Evolutionary conservation across 371 early-diverging fungal genomes (phyloP), one percentile per base, ranked within the genome.

Genomic region (Apophysomyces variabilis): DNA sequence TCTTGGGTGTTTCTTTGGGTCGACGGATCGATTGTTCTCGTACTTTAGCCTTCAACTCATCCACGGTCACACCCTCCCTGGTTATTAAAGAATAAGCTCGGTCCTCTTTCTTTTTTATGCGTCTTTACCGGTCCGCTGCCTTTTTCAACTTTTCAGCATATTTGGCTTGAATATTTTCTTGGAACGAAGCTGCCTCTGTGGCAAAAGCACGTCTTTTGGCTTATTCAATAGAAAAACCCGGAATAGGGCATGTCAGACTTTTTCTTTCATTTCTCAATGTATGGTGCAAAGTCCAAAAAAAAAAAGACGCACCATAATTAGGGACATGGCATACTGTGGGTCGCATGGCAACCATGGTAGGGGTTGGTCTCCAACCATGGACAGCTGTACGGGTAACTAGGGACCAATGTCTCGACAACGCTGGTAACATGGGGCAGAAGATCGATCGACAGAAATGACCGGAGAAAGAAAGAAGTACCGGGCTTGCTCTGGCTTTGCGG

Each of bases 121-220:
- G 11, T 62, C 80, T 57, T 26, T 85, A 87, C 88, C 82, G 80
- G 56, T 86, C 77, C 11, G 92, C 93, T 35, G 77, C 83, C 46
- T 81, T 71, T 62, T 84, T 81, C 62, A 93, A 76, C 70, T 92
- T 91, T 14, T 85, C 86, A 11, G 85, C 87, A 79, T 92, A 93
- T 76, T 91, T 93, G 21, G 87, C 74, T 43, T 89, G 87, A 66
- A 89, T 86, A 71, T 89, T 80, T 47, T 80, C 65, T 21, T 59
- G 60, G 9, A 69, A 62, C 11, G 62, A 41, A 39, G 59, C 57
- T 7, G 66, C 69, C 32, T 69, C 69, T 7, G 65, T 61, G 9
- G 69, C 66, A 26, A 69, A 64, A 32, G 61, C 62, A 9, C 69
- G 61, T 7, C 58, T 57, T 7, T 66, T 61, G 26, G 45, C 69